Evolutionary conservation across 768 basidiomycete species (phyloP).

Genomic region (Mrakia hoshinonis): DNA sequence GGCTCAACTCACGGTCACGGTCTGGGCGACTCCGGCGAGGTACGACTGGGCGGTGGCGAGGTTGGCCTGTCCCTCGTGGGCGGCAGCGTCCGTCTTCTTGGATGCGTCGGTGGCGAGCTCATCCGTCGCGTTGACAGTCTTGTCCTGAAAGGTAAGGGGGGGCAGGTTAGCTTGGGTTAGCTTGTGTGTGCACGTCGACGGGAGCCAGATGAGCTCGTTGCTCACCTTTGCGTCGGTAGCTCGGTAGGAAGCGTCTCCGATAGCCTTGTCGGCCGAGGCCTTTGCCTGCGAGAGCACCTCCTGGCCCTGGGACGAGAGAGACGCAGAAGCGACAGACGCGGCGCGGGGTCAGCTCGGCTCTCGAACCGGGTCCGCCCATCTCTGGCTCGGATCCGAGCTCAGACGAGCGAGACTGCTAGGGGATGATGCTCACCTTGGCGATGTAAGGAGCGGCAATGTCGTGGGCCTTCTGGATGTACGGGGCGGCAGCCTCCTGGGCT

Average conservation of each 20-base stretch:
- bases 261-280: not conserved
- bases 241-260: not conserved
- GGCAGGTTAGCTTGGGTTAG: not conserved
- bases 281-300: not conserved
- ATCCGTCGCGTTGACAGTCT: slow-evolving; percentile 10
- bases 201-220: not conserved
- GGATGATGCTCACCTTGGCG: slow-evolving; percentile 12
- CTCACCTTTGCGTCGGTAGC: not conserved
- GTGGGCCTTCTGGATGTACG: slow-evolving; percentile 22
- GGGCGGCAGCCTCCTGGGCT: not conserved
- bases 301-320: not conserved
- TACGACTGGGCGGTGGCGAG: slow-evolving; percentile 20
- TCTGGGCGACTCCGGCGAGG: slow-evolving; percentile 19
- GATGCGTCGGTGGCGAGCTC: not conserved
- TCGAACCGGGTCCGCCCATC: not conserved
- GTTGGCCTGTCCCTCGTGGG: slow-evolving; percentile 1
- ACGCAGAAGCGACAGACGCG: not conserved
- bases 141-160: not conserved
- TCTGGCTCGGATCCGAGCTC: not conserved
- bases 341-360: not conserved
- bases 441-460: slow-evolving; percentile 19
- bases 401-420: not conserved
- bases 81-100: slow-evolving; percentile 13
- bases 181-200: not conserved
- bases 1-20: not conserved